phyloP scores from a whole-genome alignment of 441 rosid species.

The Arabidopsis lyrata region DNA sequence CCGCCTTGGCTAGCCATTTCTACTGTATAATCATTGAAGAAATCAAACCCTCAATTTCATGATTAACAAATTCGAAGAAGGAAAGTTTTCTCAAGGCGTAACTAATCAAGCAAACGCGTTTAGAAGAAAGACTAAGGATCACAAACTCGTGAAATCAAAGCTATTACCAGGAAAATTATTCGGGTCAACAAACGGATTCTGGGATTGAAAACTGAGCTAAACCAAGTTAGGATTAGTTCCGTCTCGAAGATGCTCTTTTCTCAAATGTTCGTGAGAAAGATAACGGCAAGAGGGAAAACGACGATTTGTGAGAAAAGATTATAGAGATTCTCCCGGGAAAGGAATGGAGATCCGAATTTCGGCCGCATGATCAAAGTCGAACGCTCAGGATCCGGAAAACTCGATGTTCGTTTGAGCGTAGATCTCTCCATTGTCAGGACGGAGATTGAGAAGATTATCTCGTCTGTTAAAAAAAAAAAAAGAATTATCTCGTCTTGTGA shows the following conservation, averaged over 20 bases:
- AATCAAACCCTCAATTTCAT: constrained; percentile 11
- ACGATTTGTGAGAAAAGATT: constrained; percentile 20
- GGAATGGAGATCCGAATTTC: no score
- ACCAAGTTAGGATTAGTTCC: constrained; percentile 16
- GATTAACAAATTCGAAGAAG: constrained; percentile 1
- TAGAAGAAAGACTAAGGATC: not conserved
- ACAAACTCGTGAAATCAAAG: constrained; percentile 29
- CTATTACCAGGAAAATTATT: constrained; percentile 34
- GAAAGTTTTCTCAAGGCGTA: constrained; percentile 4
- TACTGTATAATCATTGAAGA: not conserved
- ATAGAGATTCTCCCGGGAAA: constrained; percentile 44
- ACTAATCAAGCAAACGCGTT: not conserved
- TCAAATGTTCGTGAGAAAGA: constrained; percentile 30
- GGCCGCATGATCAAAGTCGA: no score
- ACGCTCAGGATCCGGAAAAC: no score
- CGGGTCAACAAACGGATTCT: constrained; percentile 24
- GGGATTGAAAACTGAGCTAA: constrained; percentile 15
- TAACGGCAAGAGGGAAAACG: constrained; percentile 29
- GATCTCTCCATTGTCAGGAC: no score
- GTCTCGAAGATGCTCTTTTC: constrained; percentile 6
- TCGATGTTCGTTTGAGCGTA: no score
- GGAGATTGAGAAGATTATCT: no score
- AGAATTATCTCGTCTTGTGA: no score
- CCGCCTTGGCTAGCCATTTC: constrained; percentile 81
- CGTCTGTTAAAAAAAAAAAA: no score